These are phyloP conservation scores for Phyllosticta citriasiana DNA, from an alignment of 2,329 filamentous ascomycete species.

Conservation along the genomic window DNA sequence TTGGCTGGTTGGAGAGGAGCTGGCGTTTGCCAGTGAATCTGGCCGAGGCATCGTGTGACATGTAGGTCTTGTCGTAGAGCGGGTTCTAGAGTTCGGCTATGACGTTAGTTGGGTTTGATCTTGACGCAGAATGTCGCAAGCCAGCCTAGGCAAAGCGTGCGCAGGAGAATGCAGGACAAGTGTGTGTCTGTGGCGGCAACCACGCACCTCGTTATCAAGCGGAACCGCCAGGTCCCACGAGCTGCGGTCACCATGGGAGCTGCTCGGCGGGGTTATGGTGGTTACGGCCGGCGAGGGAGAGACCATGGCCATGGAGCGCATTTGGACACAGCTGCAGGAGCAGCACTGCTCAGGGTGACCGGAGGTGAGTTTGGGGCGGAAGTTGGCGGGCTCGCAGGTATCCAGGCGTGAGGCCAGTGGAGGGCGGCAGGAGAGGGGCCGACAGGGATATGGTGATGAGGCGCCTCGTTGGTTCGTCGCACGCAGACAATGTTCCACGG, in stretches of 20 bases:
- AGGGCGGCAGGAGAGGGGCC: constrained; percentile 3
- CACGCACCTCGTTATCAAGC: constrained; percentile 26
- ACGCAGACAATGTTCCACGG: not conserved
- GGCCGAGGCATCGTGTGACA: constrained; percentile 23
- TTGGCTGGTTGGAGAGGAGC: constrained; percentile 25
- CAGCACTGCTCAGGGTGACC: not conserved
- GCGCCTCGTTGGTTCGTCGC: not conserved
- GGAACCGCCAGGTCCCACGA: constrained; percentile 32
- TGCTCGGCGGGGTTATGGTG: constrained; percentile 31
- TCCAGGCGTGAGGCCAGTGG: not conserved
- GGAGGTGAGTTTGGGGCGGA: not conserved
- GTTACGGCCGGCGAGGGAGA: constrained; percentile 14
- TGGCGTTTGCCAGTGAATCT: constrained; percentile 19
- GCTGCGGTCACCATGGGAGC: constrained; percentile 27
- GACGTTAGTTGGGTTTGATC: constrained; percentile 7
- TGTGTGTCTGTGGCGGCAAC: not conserved
- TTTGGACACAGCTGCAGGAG: not conserved
- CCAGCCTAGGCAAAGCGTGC: constrained; percentile 9
- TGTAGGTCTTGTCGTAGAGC: constrained; percentile 23
- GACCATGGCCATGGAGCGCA: constrained; percentile 9
- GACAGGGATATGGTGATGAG: constrained; percentile 5
- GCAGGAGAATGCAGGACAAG: constrained; percentile 13
- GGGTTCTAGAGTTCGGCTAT: constrained; percentile 13
- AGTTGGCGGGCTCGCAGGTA: not conserved
- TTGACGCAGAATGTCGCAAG: constrained; percentile 15